Base-by-base conservation (phyloP, 192 early-diverging fungal genomes). In the Obelidium mucronatum region DNA sequence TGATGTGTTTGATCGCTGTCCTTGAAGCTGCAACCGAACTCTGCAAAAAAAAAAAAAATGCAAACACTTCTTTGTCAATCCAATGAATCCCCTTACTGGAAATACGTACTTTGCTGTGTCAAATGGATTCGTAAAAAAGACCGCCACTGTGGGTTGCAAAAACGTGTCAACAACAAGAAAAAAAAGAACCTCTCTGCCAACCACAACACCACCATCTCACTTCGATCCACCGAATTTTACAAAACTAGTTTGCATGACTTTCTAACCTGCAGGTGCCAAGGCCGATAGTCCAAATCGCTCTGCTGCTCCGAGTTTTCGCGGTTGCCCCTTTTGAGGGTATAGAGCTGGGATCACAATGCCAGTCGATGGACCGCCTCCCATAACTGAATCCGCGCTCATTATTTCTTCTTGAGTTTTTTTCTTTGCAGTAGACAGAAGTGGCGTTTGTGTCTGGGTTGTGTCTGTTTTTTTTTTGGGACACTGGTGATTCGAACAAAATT, bases 121-220 rank as follows among this genome's bases (percentile, higher is more conserved):
- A 69, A 93, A 93, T 1, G 92, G 92, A 81, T 91, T 91, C 55
- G 92, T 93, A 77, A 93, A 93, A 58, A 93, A 79, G 31, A 91
- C 90, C 15, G 92, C 92, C 63, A 84, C 87, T 85, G 64, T 2
- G 68, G 24, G 17, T 73, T 48, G 22, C 42, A 28, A n/a, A 8
- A 31, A 48, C 73, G 24, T 19, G 1, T 2, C 4, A 39, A n/a
- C n/a, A n/a, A n/a, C n/a, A n/a, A n/a, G n/a, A n/a, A n/a, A n/a
- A n/a, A n/a, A n/a, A n/a, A n/a, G n/a, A n/a, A n/a, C n/a, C n/a
- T n/a, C n/a, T n/a, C n/a, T n/a, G n/a, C n/a, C n/a, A n/a, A n/a
- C n/a, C n/a, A n/a, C n/a, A n/a, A n/a, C n/a, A n/a, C n/a, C n/a
- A n/a, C n/a, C n/a, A n/a, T n/a, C n/a, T n/a, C n/a, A n/a, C n/a